These are phyloP conservation scores for Fusarium sp. DNA, from an alignment of 2,329 filamentous ascomycete genomes.

Conservation along the genomic window DNA sequence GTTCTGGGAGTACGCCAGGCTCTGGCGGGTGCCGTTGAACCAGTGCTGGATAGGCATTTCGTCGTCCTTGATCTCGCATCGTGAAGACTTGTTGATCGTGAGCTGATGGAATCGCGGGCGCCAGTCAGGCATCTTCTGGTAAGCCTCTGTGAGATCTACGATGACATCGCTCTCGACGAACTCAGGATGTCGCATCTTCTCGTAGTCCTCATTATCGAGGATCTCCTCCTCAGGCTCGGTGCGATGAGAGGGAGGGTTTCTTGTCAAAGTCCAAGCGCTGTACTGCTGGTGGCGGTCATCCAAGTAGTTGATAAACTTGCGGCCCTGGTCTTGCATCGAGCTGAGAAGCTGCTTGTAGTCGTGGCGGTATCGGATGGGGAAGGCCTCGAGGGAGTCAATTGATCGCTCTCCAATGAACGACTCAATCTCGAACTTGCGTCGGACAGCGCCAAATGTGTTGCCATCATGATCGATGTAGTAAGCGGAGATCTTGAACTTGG, in stretches of 20 bases:
- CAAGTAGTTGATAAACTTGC: slow-evolving; percentile 48
- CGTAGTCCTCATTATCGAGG: slow-evolving; percentile 45
- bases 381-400: slow-evolving; percentile 52
- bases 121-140: slow-evolving; percentile 53
- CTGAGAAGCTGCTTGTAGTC: slow-evolving; percentile 50
- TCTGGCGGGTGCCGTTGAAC: slow-evolving; percentile 46
- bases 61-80: slow-evolving; percentile 48
- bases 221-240: slow-evolving; percentile 48
- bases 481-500: slow-evolving; percentile 50
- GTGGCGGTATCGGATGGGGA: slow-evolving; percentile 52
- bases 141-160: slow-evolving; percentile 54
- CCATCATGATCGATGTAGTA: slow-evolving; percentile 58
- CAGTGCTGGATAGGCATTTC: slow-evolving; percentile 53
- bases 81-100: slow-evolving; percentile 46
- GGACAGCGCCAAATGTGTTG: slow-evolving; percentile 51
- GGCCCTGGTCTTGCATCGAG: slow-evolving; percentile 48
- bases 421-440: slow-evolving; percentile 50
- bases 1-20: slow-evolving; percentile 47
- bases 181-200: slow-evolving; percentile 52
- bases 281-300: slow-evolving; percentile 53
- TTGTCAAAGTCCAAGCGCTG: slow-evolving; percentile 55
- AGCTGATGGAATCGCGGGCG: slow-evolving; percentile 47
- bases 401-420: slow-evolving; percentile 52
- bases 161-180: slow-evolving; percentile 57
- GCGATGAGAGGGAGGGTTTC: slow-evolving; percentile 48